phyloP scores from a whole-genome alignment of 148 eudicot genomes.

The Drosera capensis region DNA sequence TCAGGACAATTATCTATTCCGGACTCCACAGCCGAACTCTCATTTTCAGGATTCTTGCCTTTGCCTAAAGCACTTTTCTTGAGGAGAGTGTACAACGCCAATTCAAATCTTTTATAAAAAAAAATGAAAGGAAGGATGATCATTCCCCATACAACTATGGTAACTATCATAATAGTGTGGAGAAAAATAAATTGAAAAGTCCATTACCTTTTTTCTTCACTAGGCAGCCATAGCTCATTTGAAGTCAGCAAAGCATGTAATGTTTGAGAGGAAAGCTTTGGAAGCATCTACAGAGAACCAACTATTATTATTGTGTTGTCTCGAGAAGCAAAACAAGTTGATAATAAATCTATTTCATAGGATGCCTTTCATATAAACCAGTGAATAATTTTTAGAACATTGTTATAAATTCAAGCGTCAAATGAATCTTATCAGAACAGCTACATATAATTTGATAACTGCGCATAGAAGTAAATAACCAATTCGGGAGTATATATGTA shows the following conservation, averaged over 20 bases:
- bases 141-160: no score
- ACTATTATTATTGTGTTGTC: background rate
- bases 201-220: conserved; percentile 89
- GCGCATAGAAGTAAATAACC: no score
- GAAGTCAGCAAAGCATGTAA: conserved; percentile 79
- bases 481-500: no score
- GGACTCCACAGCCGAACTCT: conserved; percentile 21
- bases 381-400: no score
- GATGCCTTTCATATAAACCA: no score
- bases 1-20: conserved; percentile 19
- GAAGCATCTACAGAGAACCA: conserved; percentile 50
- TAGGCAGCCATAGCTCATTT: conserved; percentile 86
- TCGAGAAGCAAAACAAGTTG: background rate
- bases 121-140: conserved; percentile 5
- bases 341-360: no score
- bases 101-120: conserved; percentile 56
- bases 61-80: conserved; percentile 42
- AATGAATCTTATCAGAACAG: no score
- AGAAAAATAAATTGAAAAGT: conserved; percentile 2
- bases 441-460: no score
- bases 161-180: no score
- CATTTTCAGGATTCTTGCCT: conserved; percentile 36
- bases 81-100: conserved; percentile 65
- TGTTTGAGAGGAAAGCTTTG: conserved; percentile 93
- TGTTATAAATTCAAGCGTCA: no score